Conservation (phyloP, 2,329 filamentous ascomycete species). For the Penicillium sp. region DNA sequence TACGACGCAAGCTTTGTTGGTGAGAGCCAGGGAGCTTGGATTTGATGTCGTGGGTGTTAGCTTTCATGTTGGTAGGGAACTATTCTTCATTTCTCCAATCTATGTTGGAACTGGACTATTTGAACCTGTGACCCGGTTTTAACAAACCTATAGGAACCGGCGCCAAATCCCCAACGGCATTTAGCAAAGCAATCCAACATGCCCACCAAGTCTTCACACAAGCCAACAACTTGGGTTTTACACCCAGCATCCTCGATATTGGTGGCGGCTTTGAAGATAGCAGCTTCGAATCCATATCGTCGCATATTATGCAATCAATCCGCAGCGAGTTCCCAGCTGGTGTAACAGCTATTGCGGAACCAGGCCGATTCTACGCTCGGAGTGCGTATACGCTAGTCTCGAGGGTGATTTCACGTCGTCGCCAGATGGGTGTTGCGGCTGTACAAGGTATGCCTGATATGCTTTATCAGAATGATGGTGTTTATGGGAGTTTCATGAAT, state of each 20-base stretch:
- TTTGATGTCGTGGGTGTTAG: conserved; percentile 28
- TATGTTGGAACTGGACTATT: too few species aligned
- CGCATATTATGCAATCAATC: conserved; percentile 8
- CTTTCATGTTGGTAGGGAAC: conserved; percentile 29
- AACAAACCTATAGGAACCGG: conserved; percentile 14
- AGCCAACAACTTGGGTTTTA: conserved; percentile 14
- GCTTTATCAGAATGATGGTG: conserved; percentile 31
- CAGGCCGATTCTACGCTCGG: conserved; percentile 25
- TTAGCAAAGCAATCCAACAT: conserved; percentile 18
- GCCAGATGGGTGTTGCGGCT: conserved; percentile 5
- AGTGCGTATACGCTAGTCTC: conserved; percentile 23
- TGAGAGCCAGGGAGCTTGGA: conserved; percentile 21
- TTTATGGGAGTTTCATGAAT: conserved; percentile 28
- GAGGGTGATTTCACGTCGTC: conserved; percentile 23
- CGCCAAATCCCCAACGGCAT: conserved; percentile 18
- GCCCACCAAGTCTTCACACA: conserved; percentile 18
- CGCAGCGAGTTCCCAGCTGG: conserved; percentile 7
- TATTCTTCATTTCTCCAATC: background rate
- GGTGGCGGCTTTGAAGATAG: conserved; percentile 28
- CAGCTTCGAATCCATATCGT: conserved; percentile 22
- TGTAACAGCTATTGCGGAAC: conserved; percentile 24
- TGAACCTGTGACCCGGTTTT: background rate
- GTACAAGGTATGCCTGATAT: conserved; percentile 18
- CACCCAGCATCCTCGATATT: conserved; percentile 24
- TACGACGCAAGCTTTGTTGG: conserved; percentile 15